Percentiles rank a stretch among this genome's conserved stretches.
Conservation (phyloP, 805 yeast species). For the Candida cerambycidarum region DNA sequence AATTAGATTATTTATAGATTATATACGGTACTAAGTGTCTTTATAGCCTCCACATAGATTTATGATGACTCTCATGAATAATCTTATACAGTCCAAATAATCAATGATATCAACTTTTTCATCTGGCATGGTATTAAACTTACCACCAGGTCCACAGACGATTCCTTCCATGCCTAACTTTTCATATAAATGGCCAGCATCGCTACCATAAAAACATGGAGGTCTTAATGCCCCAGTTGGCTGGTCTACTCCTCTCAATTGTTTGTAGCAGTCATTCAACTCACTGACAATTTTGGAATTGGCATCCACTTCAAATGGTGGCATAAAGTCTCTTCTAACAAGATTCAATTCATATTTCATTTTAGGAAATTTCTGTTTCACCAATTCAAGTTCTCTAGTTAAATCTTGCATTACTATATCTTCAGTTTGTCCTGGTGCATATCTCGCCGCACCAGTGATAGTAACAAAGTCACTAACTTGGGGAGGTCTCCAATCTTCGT, state of each 20-base stretch:
- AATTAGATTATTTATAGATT: too few relatives aligned
- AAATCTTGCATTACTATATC: conserved; percentile 23
- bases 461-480: conserved; percentile 31
- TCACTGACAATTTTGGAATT: conserved; percentile 10
- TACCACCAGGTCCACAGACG: conserved; percentile 16
- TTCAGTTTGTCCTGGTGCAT: conserved; percentile 29
- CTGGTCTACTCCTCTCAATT: conserved; percentile 12
- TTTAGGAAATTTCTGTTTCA: conserved; percentile 11
- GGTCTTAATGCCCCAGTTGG: conserved; percentile 15
- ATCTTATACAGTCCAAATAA: conserved; percentile 13
- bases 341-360: conserved; percentile 13
- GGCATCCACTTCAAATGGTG: conserved; percentile 14
- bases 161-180: conserved; percentile 15
- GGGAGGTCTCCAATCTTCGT: conserved; percentile 30
- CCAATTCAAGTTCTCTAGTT: conserved; percentile 19
- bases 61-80: conserved; percentile 13
- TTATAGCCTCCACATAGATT: conserved; percentile 14
- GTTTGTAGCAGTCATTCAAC: conserved; percentile 7
- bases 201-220: conserved; percentile 15
- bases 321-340: conserved; percentile 14
- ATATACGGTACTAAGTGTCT: too few relatives aligned
- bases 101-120: conserved; percentile 15
- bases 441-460: conserved; percentile 29
- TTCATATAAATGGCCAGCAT: conserved; percentile 15
- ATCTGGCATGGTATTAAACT: conserved; percentile 15